Evolutionary conservation across 2,329 filamentous ascomycete species (phyloP).

Genomic region (Phoma sp.): DNA sequence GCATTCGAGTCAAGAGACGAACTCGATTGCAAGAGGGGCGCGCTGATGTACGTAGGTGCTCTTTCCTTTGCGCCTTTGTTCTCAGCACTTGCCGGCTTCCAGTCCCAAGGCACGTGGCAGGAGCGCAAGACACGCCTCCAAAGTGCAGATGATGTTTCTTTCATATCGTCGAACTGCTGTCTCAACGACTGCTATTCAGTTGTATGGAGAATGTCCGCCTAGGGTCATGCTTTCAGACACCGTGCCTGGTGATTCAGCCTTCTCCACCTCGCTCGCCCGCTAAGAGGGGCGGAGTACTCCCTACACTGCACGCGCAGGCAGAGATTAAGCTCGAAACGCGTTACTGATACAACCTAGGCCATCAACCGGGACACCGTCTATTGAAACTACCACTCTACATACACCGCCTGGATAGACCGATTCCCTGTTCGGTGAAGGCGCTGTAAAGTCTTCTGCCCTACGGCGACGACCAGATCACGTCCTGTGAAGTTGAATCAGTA

Average conservation of each 20-base stretch:
- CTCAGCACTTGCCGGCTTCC: not conserved
- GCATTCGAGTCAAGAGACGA: conserved; percentile 20
- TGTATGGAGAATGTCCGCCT: no score
- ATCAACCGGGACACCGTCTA: conserved; percentile 15
- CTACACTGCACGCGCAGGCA: no score
- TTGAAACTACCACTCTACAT: not conserved
- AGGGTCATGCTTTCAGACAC: conserved; percentile 30
- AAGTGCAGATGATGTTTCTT: not conserved
- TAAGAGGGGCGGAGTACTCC: not conserved
- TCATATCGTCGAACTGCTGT: not conserved
- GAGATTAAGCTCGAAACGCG: not conserved
- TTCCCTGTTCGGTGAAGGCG: no score
- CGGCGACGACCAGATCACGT: no score
- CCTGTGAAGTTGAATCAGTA: no score
- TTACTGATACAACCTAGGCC: conserved; percentile 37
- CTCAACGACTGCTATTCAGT: not conserved
- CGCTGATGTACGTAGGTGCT: conserved; percentile 45
- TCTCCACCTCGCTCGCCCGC: conserved; percentile 28
- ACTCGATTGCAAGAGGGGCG: conserved; percentile 25
- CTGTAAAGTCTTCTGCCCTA: no score
- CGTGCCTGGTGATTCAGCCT: conserved; percentile 20
- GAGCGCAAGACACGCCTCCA: no score
- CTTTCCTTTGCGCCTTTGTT: conserved; percentile 20
- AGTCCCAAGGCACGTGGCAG: no score
- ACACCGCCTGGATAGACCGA: not conserved